Base-by-base conservation (phyloP, 78 protist species). In the Isochrysis galbana region DNA sequence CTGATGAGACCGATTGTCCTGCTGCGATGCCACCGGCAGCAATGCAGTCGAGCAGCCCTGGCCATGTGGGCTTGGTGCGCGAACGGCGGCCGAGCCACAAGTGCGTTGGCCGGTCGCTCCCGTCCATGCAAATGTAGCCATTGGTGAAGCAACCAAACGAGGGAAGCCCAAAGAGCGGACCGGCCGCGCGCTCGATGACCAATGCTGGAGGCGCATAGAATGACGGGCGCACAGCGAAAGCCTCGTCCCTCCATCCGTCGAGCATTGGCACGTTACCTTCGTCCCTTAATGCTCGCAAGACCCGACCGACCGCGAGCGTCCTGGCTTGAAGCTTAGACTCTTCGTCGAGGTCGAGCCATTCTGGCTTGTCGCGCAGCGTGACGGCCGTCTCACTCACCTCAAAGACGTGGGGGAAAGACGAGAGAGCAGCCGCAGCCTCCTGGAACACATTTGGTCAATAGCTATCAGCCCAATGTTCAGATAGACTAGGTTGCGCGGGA, bases 241-340 rank as follows among this genome's bases (percentile, higher is more conserved):
- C 32, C 91, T 87, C 91, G 34, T n/a, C 7, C 38, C 91, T 72
- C 91, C 91, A 87, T 45, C 91, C 91, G 39, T 7, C 39, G 23
- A 87, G 48, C 48, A 67, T 41, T 34, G 45, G 36, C 51, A 86
- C n/a, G 36, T 44, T 0, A 11, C 46, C 72, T 38, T 25, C 44
- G 32, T 3, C 74, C 36, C 90, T 69, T 2, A 86, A 74, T 34
- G 7, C 46, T 2, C 22, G 1, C 29, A 86, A 3, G 17, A 51
- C 77, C 46, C 34, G 29, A 14, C 0, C 2, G 45, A 86, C 90
- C n/a, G 90, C 74, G n/a, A n/a, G n/a, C n/a, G n/a, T n/a, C n/a
- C n/a, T n/a, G n/a, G n/a, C n/a, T n/a, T n/a, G n/a, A n/a, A n/a
- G n/a, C 36, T 0, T 36, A 4, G 90, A 32, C 36, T 74, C 77